phyloP scores from a whole-genome alignment of 2,329 filamentous ascomycete species.

The Fusarium sp. region DNA sequence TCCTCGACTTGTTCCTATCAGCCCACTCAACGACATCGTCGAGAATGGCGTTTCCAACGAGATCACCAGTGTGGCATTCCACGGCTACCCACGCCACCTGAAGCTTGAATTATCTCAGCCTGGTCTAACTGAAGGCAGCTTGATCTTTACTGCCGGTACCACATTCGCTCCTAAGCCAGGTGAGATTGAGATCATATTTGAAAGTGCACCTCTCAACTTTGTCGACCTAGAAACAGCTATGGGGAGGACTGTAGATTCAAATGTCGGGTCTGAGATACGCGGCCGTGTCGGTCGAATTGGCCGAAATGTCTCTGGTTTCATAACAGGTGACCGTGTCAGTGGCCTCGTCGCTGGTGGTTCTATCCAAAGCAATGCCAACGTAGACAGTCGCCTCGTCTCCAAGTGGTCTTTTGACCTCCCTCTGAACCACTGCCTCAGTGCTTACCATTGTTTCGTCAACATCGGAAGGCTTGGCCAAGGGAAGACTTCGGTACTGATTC shows the following conservation, averaged over 20 bases:
- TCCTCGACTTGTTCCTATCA: slow-evolving; percentile 60
- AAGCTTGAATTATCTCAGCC: slow-evolving; percentile 48
- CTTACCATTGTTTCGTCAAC: slow-evolving; percentile 58
- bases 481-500: slow-evolving; percentile 57
- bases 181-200: slow-evolving; percentile 59
- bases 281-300: slow-evolving; percentile 57
- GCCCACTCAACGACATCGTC: slow-evolving; percentile 59
- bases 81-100: slow-evolving; percentile 24
- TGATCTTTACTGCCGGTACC: slow-evolving; percentile 45
- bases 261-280: slow-evolving; percentile 58
- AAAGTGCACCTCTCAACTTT: slow-evolving; percentile 53
- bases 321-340: slow-evolving; percentile 58
- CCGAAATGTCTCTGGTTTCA: slow-evolving; percentile 49
- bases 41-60: slow-evolving; percentile 50
- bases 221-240: slow-evolving; percentile 55
- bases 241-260: slow-evolving; percentile 51
- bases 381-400: slow-evolving; percentile 56
- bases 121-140: slow-evolving; percentile 44
- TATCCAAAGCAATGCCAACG: slow-evolving; percentile 52
- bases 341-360: slow-evolving; percentile 55
- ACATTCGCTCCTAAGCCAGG: slow-evolving; percentile 44
- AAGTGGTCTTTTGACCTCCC: slow-evolving; percentile 47
- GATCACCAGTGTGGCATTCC: slow-evolving; percentile 39
- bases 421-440: slow-evolving; percentile 58
- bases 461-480: slow-evolving; percentile 48